These are phyloP conservation scores for Kokia cookei DNA, from an alignment of 441 rosid species.

Conservation along the genomic window DNA sequence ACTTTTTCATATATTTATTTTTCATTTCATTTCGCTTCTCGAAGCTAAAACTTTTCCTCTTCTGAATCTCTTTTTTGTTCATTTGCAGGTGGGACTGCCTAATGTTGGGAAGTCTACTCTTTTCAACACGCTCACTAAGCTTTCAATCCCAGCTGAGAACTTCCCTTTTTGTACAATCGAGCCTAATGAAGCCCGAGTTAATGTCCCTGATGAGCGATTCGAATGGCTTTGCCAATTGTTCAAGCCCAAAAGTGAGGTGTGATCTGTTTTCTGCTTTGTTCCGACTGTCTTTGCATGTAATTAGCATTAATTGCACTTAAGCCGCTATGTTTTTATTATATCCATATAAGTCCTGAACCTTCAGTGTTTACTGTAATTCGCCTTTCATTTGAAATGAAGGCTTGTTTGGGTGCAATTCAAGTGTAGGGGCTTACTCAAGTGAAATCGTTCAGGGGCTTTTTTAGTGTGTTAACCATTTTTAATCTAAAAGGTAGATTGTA, in stretches of 20 bases:
- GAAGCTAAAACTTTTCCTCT: no score
- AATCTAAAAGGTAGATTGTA: background rate
- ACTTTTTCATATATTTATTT: background rate
- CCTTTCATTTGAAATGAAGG: no score
- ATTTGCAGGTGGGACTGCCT: conserved; percentile 82
- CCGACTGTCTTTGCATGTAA: background rate
- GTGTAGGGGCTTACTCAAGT: background rate
- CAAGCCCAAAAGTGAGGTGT: conserved; percentile 90
- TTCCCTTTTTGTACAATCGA: conserved; percentile 98
- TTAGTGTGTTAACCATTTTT: background rate
- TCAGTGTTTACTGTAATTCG: no score
- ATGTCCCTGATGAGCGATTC: conserved; percentile 90
- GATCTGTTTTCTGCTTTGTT: background rate
- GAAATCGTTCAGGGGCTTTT: background rate
- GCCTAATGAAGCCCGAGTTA: conserved; percentile 96
- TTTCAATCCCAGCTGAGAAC: conserved; percentile 95
- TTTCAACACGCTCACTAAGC: conserved; percentile 90
- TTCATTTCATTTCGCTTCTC: no score
- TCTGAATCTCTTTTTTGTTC: background rate
- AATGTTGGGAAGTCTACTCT: conserved; percentile 97
- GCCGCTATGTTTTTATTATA: no score
- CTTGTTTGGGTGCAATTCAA: background rate
- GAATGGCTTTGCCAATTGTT: conserved; percentile 85
- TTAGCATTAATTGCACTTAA: background rate
- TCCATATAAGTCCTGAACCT: background rate